Conservation (phyloP, 176 grass and related monocot species). For the Juncus inflexus region DNA sequence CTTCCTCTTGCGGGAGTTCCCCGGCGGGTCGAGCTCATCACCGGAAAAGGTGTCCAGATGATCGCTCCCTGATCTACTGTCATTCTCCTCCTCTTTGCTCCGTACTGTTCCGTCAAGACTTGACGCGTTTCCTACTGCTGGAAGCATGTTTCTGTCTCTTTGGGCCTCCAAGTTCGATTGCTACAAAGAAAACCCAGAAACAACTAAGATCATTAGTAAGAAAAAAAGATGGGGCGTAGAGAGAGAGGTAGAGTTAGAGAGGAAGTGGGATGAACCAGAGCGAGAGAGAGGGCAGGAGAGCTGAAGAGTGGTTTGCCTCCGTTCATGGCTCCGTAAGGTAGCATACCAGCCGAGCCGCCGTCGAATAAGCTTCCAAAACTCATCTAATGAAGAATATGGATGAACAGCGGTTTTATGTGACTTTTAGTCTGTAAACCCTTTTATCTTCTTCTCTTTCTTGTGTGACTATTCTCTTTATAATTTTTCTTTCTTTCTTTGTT, state of each 20-base stretch:
- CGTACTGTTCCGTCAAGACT: conserved; percentile 5
- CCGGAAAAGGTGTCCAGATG: conserved; percentile 41
- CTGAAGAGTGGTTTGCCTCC: conserved; percentile 28
- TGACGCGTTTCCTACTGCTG: conserved; percentile 7
- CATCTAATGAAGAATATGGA: conserved; percentile 21
- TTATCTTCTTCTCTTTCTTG: conserved; percentile 2
- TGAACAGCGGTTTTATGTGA: not conserved
- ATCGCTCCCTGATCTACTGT: conserved; percentile 48
- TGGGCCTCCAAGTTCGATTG: conserved; percentile 33
- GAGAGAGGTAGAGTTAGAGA: not conserved
- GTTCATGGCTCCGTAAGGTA: conserved; percentile 10
- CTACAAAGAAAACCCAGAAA: not conserved
- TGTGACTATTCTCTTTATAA: conserved; percentile 1
- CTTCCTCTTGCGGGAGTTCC: conserved; percentile 50
- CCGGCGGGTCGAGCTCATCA: conserved; percentile 33
- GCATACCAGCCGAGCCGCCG: conserved; percentile 16
- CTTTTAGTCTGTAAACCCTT: not conserved
- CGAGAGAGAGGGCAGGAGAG: conserved; percentile 55
- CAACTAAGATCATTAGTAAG: not conserved
- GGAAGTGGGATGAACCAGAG: conserved; percentile 33
- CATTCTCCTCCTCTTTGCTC: conserved; percentile 44
- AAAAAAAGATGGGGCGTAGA: not conserved
- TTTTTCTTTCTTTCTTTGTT: conserved; percentile 6
- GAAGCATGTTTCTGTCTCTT: conserved; percentile 2
- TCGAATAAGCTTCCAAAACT: conserved; percentile 41